Base-by-base conservation (phyloP, 1,284 basidiomycete genomes). In the Porogramme epimiltina region DNA sequence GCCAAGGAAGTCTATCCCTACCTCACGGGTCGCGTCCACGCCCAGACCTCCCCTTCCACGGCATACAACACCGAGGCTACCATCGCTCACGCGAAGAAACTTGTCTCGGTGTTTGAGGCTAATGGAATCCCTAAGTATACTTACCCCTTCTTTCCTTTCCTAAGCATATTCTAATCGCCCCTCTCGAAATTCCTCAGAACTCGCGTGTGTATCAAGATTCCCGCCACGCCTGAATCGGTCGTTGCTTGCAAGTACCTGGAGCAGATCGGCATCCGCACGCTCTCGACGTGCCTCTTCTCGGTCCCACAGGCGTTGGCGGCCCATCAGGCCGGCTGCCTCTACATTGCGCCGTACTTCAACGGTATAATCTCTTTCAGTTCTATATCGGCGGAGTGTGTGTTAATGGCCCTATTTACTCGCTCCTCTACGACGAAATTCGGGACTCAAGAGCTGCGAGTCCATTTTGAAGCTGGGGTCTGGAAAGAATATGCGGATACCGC, bases 171-270 rank as follows among this genome's bases (percentile, higher is more conserved):
- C 13, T 1, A 23, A 16, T 22, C 5, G 10, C 20, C 5, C 19
- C 33, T 24, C 22, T 25, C 40, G 13, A 31, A 31, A 31, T 31
- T 13, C 13, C 41, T 23, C 51, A 78, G 76, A 47, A 66, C 70
- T 13, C 69, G 77, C 4, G 75, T 79, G 3, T 78, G 76, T 60
- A 77, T 81, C 65, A 81, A 81, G 58, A 79, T 80, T 33, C 78
- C 77, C 9, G 68, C 73, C 5, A 79, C 77, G 0, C 73, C 77
- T 1, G 73, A 78, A 59, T 73, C 73, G 2, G 61, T 78, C 43
- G 42, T 78, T 5, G 78, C 79, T 0, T 79, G 78, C 58, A 68
- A 70, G 28, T 56, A 71, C 24, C 70, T 80, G 28, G 66, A 72
- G 46, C 63, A 67, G 38, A 56, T 61, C 25, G 73, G 73, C 13